Evolutionary conservation across 2,329 filamentous ascomycete species (phyloP), one percentile per base, ranked within the genome.

Genomic region (Colletotrichum sublineola): DNA sequence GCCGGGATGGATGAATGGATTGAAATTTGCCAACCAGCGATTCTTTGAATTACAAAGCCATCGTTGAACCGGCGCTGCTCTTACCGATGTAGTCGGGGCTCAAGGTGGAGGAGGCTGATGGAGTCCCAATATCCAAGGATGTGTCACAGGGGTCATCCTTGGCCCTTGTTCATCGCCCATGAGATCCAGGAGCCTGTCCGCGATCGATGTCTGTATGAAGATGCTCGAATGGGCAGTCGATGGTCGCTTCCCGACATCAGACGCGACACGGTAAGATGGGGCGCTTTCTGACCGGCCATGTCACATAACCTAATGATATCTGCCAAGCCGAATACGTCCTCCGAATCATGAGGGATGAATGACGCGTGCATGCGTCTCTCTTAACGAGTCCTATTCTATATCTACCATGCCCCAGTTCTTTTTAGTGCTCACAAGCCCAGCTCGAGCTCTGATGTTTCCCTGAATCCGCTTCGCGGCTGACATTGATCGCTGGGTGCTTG

Each of bases 141-240:
- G 12, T 20, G 3, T 4, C 18, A 5, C n/a, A n/a, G 29, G 40
- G 58, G 36, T 14, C 11, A 58, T 52, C 57, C 64, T 20, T 40
- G 29, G 44, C 20, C 18, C 24, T 6, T 29, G 14, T 20, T 14
- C 29, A 14, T n/a, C 36, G 15, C n/a, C 33, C 44, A n/a, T 57
- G 56, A 71, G 64, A 68, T 63, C 29, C 29, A 48, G 40, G 52
- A 52, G 36, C 40, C 44, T 38, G 18, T 29, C 52, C 42, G 55
- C 58, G 65, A 68, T 71, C 58, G 58, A 62, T 71, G 42, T 62
- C 29, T 63, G 52, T 63, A 38, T 46, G 52, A 60, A 40, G 65
- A 44, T 52, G 38, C 58, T 60, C 36, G 58, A 71, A 68, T 52
- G 29, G 65, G 65, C 12, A 67, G 40, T 40, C 46, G 31, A 33